Evolutionary conservation across 1,139 yeast species (phyloP), one percentile per base, ranked within the genome.

Genomic region (Zygosaccharomyces sapae): DNA sequence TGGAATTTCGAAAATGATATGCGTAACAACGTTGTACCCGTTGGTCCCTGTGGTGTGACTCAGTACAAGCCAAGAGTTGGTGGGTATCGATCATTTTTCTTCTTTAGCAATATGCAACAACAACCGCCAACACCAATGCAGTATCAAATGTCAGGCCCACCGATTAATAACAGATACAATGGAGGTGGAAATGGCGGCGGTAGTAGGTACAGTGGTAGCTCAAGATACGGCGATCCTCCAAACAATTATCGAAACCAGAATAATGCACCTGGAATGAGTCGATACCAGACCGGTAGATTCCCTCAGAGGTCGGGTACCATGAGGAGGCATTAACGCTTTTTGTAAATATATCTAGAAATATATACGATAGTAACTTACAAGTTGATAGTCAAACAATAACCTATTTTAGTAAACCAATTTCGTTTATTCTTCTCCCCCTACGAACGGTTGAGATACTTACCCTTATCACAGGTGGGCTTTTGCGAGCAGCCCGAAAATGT

Each of bases 11-110:
- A 63, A 44, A 45, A 59, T 46, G 55, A 58, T 45, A 54, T 61
- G 64, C 55, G 65, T 46, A 48, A 58, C 43, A 57, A 61, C 46
- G 49, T 58, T 6, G 66, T 66, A 13, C 63, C 66, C 12, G 67
- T 66, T 29, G 72, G 75, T 9, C 65, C 67, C 25, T 65, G 62
- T 45, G 71, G 71, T 10, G 60, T 61, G 13, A 65, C 67, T 12
- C 70, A 69, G 59, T 71, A 71, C 55, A 56, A 63, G 37, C 65
- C 70, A 22, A 63, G 77, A 44, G 62, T 63, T 27, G 77, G 77
- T 25, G 75, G 76, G 2, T 73, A 71, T 53, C 63, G 68, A 40
- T 63, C 70, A 8, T 70, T 68, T 42, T 59, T 56, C 43, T 59
- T 55, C 33, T 60, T 59, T 41, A 52, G 54, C 7, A 55, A 50